Evolutionary conservation across 2,329 filamentous ascomycete species (phyloP), one percentile per base, ranked within the genome.

Genomic region (Fusarium ambrosium): DNA sequence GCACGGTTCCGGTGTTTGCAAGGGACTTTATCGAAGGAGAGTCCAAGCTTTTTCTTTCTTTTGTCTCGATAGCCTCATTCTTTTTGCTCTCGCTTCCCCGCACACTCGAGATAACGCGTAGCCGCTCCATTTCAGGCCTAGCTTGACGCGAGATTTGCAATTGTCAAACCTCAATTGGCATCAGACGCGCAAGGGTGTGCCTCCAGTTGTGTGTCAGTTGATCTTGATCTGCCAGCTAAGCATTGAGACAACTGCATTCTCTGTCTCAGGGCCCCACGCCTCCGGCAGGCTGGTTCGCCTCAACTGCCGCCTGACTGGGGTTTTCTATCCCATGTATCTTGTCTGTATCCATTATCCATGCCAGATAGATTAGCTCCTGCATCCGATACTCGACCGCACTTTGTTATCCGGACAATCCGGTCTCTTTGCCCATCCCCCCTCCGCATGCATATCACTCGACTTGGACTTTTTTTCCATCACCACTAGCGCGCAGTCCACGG

Each of bases 131-230:
- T 55, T 59, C 6, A 4, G 62, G 66, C 20, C 37, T 75, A 71
- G 72, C 62, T 62, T 73, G 66, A 75, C 73, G 72, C 72, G 70
- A 63, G 66, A 75, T 75, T 75, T 75, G 72, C 70, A 56, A 39
- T 64, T 60, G 53, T 13, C 60, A 67, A 75, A 36, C 72, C 72
- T 66, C 70, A 73, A 73, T 70, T 27, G 72, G 72, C 27, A 74
- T 62, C 63, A 60, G 69, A 60, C 55, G 51, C 48, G 41, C 69
- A 69, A 51, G 72, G 72, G 55, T 24, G 41, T 62, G 36, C 4
- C n/a, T 45, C 41, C 9, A 45, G 37, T 51, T 37, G 27, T 24
- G 56, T 43, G 32, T 58, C 53, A 34, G 53, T 53, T 53, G 48
- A 53, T 32, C 29, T 58, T 24, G 36, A 29, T 29, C 16, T 61